Evolutionary conservation across 1,284 basidiomycete species (phyloP), one percentile per base, ranked within the genome.

Genomic region (Ganoderma meredithae): DNA sequence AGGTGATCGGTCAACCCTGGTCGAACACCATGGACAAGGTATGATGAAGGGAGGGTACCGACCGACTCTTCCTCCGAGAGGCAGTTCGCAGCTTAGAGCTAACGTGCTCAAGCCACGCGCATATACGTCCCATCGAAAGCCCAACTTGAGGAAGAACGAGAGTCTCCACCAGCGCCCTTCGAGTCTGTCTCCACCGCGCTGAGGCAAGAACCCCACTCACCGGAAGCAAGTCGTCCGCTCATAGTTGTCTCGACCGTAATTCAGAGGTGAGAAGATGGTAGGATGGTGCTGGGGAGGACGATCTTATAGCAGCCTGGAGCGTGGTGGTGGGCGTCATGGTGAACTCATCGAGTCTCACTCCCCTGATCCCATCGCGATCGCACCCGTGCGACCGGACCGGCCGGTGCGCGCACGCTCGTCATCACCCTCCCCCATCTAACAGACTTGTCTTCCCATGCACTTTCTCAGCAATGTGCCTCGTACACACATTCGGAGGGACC

Each of bases 151-250:
- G 6, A 12, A 39, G 36, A 55, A 31, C 36, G n/a, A 25, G 4
- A 19, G 12, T 22, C n/a, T 25, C 56, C n/a, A 15, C 31, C 27
- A 9, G 27, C 19, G 6, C 31, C 53, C 5, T 3, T 59, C 25
- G 12, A 40, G n/a, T 8, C 13, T 40, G 39, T 13, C 15, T 17
- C 63, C 17, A 41, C 17, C 65, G 33, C 40, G 19, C 39, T 12
- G 33, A 39, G 47, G 9, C 5, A 36, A 41, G n/a, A 43, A 19
- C 25, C 36, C 43, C n/a, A 73, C 76, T 69, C 66, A 81, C 80
- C 79, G 56, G 78, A 77, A 49, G 80, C 80, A 36, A 80, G 76
- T 67, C 71, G 77, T 56, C 80, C 80, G 69, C 79, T 79, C 80
- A 81, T 81, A 62, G 43, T 73, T 62, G 64, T 53, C 43, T 63